A percentile compares a stretch with the other conserved stretches of the same genome.
phyloP scores from a whole-genome alignment of 345 rosid genomes.

The Eucalyptus sp. region DNA sequence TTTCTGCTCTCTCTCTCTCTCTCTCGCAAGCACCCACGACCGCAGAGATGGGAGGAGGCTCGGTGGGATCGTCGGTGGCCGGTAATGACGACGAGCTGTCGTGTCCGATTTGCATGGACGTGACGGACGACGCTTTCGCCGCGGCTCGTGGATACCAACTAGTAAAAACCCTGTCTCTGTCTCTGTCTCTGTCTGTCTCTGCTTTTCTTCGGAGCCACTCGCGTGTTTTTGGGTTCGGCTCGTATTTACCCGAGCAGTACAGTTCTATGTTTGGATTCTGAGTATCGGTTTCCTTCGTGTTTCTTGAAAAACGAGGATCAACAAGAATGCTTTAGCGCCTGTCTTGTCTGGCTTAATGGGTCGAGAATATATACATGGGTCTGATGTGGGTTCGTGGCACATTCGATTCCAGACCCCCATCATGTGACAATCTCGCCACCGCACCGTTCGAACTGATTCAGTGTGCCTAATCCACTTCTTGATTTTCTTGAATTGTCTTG shows the following conservation, averaged over 20 bases:
- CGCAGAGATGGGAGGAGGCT: conserved; percentile 10
- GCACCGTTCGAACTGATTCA: not conserved
- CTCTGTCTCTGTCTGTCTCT: conserved; percentile 12
- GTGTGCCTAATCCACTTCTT: not conserved
- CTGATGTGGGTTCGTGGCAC: not conserved
- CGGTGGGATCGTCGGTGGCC: conserved; percentile 11
- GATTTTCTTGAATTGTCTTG: not conserved
- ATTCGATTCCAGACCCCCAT: not conserved
- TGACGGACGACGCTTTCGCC: conserved; percentile 35
- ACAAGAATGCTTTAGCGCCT: not conserved
- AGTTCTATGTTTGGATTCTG: not conserved
- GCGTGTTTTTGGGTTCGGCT: not conserved
- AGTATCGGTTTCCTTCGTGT: not conserved
- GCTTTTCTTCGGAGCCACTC: conserved; percentile 39
- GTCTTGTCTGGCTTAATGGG: not conserved
- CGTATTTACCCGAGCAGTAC: conserved; percentile 9
- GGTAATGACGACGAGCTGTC: conserved; percentile 10
- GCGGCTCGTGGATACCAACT: conserved; percentile 36
- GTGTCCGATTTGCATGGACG: conserved; percentile 58
- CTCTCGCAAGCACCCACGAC: not conserved
- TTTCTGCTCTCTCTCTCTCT: not conserved
- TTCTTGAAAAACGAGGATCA: not conserved
- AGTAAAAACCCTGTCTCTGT: not conserved
- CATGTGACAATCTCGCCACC: not conserved
- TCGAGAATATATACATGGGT: not conserved